Percentiles rank a stretch among this genome's conserved stretches.
Conservation (phyloP, 257 asterid species). For the Solanum pimpinellifolium region DNA sequence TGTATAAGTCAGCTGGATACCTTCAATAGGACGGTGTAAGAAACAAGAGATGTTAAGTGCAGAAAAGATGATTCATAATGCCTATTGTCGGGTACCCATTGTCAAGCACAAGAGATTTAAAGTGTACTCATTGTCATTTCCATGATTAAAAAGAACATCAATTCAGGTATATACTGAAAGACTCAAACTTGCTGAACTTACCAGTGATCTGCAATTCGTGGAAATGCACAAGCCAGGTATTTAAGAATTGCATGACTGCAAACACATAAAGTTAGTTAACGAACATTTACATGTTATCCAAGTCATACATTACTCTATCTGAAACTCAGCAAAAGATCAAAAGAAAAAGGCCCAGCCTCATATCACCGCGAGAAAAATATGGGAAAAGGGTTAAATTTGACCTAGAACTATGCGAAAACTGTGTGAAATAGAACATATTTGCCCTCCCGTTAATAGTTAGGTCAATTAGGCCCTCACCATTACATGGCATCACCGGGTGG, state of each 20-base stretch:
- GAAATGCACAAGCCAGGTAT: conserved; percentile 64
- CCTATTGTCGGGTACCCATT: not conserved
- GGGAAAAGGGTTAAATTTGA: not conserved
- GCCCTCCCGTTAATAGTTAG: too few relatives aligned
- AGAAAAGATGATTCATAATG: not conserved
- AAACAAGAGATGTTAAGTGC: not conserved
- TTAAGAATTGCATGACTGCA: conserved; percentile 85
- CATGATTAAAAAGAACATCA: not conserved
- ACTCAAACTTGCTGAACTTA: conserved; percentile 19
- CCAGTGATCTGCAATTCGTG: conserved; percentile 97
- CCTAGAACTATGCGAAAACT: not conserved
- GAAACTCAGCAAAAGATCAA: not conserved
- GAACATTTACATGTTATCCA: not conserved
- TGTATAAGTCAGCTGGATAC: conserved; percentile 78
- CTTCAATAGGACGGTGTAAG: conserved; percentile 13
- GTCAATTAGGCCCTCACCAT: not conserved
- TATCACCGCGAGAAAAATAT: not conserved
- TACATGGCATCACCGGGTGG: too few relatives aligned
- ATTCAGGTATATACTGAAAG: not conserved
- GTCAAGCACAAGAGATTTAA: not conserved
- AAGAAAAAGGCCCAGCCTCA: not conserved
- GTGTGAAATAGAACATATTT: not conserved
- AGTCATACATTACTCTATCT: not conserved
- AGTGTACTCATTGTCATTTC: not conserved
- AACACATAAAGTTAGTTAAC: not conserved